Evolutionary conservation across 1,139 yeast genomes (phyloP).

Genomic region (Yamadazyma blattariae): DNA sequence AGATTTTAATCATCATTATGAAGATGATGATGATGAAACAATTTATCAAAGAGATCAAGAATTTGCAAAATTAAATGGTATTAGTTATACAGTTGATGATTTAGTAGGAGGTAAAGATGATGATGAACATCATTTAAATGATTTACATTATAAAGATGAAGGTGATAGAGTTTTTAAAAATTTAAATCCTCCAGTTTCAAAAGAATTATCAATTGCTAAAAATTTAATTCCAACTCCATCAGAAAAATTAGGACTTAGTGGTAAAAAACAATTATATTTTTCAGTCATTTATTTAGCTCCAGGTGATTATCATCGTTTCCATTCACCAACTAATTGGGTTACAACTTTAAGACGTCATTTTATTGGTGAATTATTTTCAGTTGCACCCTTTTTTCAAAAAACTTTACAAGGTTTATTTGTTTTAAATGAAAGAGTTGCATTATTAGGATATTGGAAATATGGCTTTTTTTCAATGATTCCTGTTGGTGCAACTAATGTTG

Average conservation of each 20-base stretch:
- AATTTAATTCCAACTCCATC: slow-evolving; percentile 37
- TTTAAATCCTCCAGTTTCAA: slow-evolving; percentile 30
- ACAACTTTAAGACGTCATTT: slow-evolving; percentile 91
- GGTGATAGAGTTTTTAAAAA: slow-evolving; percentile 52
- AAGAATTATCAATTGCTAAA: slow-evolving; percentile 43
- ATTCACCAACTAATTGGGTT: slow-evolving; percentile 97
- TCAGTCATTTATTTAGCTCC: slow-evolving; percentile 96
- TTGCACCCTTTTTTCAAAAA: slow-evolving; percentile 93
- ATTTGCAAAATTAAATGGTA: slow-evolving; percentile 77
- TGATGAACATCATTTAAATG: slow-evolving; percentile 35
- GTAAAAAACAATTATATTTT: slow-evolving; percentile 67
- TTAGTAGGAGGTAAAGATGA: slow-evolving; percentile 49
- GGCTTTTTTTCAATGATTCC: slow-evolving; percentile 99
- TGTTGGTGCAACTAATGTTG: slow-evolving; percentile 98
- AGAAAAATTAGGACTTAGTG: slow-evolving; percentile 24
- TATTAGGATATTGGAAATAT: slow-evolving; percentile 93
- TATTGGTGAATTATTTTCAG: slow-evolving; percentile 93
- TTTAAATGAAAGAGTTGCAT: slow-evolving; percentile 90
- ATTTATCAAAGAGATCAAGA: slow-evolving; percentile 59
- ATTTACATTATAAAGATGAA: slow-evolving; percentile 52
- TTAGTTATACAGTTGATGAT: slow-evolving; percentile 69
- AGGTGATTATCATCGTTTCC: slow-evolving; percentile 97
- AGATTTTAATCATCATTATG: slow-evolving; percentile 38
- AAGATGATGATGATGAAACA: slow-evolving; percentile 39
- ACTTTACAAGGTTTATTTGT: slow-evolving; percentile 85